Evolutionary conservation across 2,329 filamentous ascomycete species (phyloP).

Genomic region (Dactylellina leptospora): DNA sequence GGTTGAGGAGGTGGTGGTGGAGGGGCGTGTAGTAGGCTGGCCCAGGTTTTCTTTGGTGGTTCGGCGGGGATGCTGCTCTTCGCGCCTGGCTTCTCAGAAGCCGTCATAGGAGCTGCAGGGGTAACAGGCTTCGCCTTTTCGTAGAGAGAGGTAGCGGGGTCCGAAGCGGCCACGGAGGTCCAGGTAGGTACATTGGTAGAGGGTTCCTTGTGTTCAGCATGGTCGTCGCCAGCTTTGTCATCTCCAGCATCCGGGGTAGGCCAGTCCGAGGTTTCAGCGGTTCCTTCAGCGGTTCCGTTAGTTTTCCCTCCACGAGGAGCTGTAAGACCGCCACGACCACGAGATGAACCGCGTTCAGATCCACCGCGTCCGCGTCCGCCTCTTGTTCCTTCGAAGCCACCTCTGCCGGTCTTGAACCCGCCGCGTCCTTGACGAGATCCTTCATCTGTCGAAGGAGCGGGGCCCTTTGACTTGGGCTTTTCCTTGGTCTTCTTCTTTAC

Average conservation of each 20-base stretch:
- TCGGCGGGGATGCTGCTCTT: slow-evolving; percentile 67
- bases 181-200: slow-evolving; percentile 22
- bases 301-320: slow-evolving; percentile 73
- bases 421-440: slow-evolving; percentile 63
- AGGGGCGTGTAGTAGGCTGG: slow-evolving; percentile 58
- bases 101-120: slow-evolving; percentile 44
- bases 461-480: slow-evolving; percentile 74
- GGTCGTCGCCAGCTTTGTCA: slow-evolving; percentile 27
- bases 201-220: slow-evolving; percentile 9
- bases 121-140: slow-evolving; percentile 37
- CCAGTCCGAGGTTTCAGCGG: slow-evolving; percentile 39
- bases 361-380: slow-evolving; percentile 67
- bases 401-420: slow-evolving; percentile 59
- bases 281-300: slow-evolving; percentile 67
- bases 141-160: slow-evolving; percentile 32
- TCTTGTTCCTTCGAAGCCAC: slow-evolving; percentile 64
- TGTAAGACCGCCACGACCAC: slow-evolving; percentile 73
- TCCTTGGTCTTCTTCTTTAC: slow-evolving; percentile 83
- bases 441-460: slow-evolving; percentile 68
- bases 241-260: slow-evolving; percentile 35
- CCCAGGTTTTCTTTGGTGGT: slow-evolving; percentile 62
- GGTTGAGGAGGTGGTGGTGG: slow-evolving; percentile 36
- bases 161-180: slow-evolving; percentile 32
- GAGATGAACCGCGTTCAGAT: slow-evolving; percentile 69
- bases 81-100: slow-evolving; percentile 71